Conservation (phyloP, 2,329 filamentous ascomycete species). For the Stagonosporopsis tanaceti region DNA sequence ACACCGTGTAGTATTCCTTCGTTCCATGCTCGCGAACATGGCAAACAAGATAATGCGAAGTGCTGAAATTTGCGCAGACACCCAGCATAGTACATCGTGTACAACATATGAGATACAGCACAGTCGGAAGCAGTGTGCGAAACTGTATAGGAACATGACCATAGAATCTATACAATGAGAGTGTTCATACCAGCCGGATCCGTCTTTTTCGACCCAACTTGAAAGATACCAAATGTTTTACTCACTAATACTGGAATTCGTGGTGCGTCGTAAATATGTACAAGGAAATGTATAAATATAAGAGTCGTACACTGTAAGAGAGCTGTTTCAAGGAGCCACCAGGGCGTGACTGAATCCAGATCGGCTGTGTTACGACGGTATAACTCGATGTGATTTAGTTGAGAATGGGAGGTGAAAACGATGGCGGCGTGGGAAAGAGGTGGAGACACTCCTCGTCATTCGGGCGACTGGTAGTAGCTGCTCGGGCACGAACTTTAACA, state of each 20-base stretch:
- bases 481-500: slow-evolving; percentile 32
- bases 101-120: background rate
- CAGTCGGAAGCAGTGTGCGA: background rate
- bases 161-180: background rate
- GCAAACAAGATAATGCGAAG: background rate
- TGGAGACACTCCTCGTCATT: slow-evolving; percentile 36
- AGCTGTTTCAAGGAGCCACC: background rate
- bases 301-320: background rate
- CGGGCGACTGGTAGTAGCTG: slow-evolving; percentile 39
- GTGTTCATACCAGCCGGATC: background rate
- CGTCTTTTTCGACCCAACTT: background rate
- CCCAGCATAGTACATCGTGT: slow-evolving; percentile 2
- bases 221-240: slow-evolving; percentile 1
- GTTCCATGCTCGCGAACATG: background rate
- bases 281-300: slow-evolving; percentile 7
- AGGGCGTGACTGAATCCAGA: background rate
- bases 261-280: slow-evolving; percentile 21
- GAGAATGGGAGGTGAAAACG: slow-evolving; percentile 19
- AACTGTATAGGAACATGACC: background rate
- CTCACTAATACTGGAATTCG: background rate
- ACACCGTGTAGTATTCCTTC: background rate
- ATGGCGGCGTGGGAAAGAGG: slow-evolving; percentile 47
- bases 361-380: background rate
- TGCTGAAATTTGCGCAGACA: background rate
- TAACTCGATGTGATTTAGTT: slow-evolving; percentile 1